Evolutionary conservation across 148 eudicot species (phyloP), one percentile per base, ranked within the genome.

Genomic region (Rhododendron henanense): DNA sequence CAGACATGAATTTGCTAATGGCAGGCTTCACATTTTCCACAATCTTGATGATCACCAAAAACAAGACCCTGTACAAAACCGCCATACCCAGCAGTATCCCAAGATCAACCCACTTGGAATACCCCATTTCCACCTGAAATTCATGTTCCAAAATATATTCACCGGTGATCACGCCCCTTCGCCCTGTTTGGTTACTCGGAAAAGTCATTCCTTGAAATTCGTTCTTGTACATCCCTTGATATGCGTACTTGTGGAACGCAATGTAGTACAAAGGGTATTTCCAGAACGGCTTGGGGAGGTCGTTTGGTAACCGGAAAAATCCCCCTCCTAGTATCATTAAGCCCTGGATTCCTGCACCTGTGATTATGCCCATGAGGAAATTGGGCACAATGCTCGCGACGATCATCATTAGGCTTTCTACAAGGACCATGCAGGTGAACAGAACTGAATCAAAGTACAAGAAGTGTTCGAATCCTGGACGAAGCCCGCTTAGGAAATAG

Each of bases 391-490:
- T 23, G 67, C 92, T 91, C 18, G 95, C 94, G 1, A 94, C 90
- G 4, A 92, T 85, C 96, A 94, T 94, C 94, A 92, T 94, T 31
- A 90, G 85, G 88, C 96, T 92, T 84, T 94, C 94, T 1, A 93
- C 91, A 16, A 92, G 31, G 44, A 91, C n/a, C 89, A 91, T 90
- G 79, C 91, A 83, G 1, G 82, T 51, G 55, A 91, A 93, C 0
- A 92, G 44, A 3, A 89, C 23, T 9, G 45, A 5, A 33, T 73
- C 82, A 19, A 86, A 93, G 88, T 87, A 92, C 11, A 83, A 0
- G 35, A 92, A 91, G 74, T 90, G 89, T 1, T 84, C 41, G 23
- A 23, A 81, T 76, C 84, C 90, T 11, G 57, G 84, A 31, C 90
- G 93, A 33, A 93, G 92, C 4, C 94, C 94, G 3, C 87, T 63